Conservation (phyloP, 306 rosid genomes). For the Senna siamea region DNA sequence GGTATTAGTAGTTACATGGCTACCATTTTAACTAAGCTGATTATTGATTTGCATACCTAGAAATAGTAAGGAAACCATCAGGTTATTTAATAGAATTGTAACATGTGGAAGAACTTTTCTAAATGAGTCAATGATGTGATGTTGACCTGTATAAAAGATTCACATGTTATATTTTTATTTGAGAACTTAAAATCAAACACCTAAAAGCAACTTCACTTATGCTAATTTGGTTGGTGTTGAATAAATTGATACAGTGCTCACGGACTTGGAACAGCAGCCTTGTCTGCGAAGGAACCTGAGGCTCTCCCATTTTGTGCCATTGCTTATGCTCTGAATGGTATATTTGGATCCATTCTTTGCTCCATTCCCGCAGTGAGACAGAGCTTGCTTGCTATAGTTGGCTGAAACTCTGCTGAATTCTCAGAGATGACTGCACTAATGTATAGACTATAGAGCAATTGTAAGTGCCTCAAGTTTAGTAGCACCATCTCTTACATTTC, state of each 20-base stretch:
- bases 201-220: too few relatives aligned
- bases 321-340: constrained; percentile 90
- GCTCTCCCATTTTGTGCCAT: constrained; percentile 98
- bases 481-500: constrained; percentile 31
- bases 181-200: too few relatives aligned
- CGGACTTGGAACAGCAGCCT: constrained; percentile 96
- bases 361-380: constrained; percentile 81
- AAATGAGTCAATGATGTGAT: too few relatives aligned
- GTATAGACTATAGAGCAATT: constrained; percentile 27
- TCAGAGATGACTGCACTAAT: constrained; percentile 26
- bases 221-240: constrained; percentile 28
- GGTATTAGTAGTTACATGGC: too few relatives aligned
- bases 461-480: constrained; percentile 2
- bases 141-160: neutral
- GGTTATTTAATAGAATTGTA: too few relatives aligned
- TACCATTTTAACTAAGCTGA: too few relatives aligned
- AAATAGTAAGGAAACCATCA: too few relatives aligned
- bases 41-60: too few relatives aligned
- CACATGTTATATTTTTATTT: too few relatives aligned
- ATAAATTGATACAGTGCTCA: constrained; percentile 66
- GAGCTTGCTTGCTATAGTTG: constrained; percentile 78
- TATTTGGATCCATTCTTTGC: constrained; percentile 89
- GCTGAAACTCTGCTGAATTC: constrained; percentile 46
- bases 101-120: too few relatives aligned
- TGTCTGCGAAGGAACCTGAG: constrained; percentile 97